Percentiles rank a stretch among this genome's conserved stretches.
Conservation (phyloP, 2,329 filamentous ascomycete genomes). For the Phoma herbarum region DNA sequence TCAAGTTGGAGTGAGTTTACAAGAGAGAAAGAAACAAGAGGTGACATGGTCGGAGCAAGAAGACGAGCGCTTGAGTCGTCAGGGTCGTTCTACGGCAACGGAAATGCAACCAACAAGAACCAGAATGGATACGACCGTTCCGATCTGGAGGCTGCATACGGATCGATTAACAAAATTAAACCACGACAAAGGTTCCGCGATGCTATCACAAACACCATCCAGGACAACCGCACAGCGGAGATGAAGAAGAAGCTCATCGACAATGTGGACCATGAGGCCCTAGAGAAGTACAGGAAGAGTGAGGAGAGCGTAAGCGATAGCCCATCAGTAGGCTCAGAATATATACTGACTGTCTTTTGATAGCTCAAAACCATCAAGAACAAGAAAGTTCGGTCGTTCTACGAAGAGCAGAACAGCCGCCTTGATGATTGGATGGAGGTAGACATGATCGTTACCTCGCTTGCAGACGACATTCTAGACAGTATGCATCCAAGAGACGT, state of each 20-base stretch:
- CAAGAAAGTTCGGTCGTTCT: conserved; percentile 61
- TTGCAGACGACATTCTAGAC: conserved; percentile 68
- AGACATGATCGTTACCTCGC: conserved; percentile 63
- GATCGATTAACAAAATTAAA: conserved; percentile 25
- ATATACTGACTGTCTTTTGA: conserved; percentile 3
- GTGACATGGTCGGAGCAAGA: conserved; percentile 19
- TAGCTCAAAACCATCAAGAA: conserved; percentile 63
- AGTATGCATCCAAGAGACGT: conserved; percentile 65
- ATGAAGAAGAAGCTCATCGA: conserved; percentile 61
- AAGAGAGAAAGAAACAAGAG: neutral
- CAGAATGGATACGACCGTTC: conserved; percentile 10
- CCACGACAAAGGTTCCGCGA: conserved; percentile 55
- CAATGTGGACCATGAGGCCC: conserved; percentile 56
- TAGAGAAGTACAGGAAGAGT: conserved; percentile 61
- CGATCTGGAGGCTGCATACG: conserved; percentile 45
- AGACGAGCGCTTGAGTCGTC: conserved; percentile 9
- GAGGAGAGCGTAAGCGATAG: conserved; percentile 56
- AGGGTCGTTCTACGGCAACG: conserved; percentile 10
- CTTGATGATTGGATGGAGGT: conserved; percentile 68
- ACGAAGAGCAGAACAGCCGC: conserved; percentile 63
- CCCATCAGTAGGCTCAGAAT: neutral
- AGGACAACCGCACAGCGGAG: conserved; percentile 55
- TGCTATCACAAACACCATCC: conserved; percentile 57
- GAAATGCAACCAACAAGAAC: neutral
- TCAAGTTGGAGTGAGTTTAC: neutral